phyloP scores from a whole-genome alignment of 768 basidiomycete genomes.

The Termitomyces heimii region DNA sequence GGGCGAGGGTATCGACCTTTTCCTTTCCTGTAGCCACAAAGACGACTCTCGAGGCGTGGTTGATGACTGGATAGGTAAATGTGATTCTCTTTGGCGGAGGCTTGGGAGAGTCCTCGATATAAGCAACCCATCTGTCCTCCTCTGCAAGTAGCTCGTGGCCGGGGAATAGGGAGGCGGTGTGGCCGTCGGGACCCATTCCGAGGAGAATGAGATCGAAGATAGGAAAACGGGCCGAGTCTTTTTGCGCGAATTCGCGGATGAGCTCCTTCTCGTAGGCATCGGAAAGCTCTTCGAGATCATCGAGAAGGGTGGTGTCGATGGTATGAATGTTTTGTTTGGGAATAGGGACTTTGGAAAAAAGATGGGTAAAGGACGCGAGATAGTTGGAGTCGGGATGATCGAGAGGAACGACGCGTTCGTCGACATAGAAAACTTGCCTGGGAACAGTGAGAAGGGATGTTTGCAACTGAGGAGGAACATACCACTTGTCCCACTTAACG shows the following conservation, averaged over 20 bases:
- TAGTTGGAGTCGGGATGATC: conserved; percentile 94
- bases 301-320: conserved; percentile 61
- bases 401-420: conserved; percentile 93
- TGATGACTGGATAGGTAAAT: conserved; percentile 86
- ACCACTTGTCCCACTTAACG: conserved; percentile 96
- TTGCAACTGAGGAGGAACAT: conserved; percentile 16
- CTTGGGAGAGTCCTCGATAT: conserved; percentile 90
- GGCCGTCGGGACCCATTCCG: conserved; percentile 97
- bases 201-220: conserved; percentile 96
- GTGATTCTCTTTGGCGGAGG: conserved; percentile 89
- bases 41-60: conserved; percentile 80
- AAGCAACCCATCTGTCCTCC: conserved; percentile 91
- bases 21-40: conserved; percentile 84
- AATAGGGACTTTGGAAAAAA: conserved; percentile 83
- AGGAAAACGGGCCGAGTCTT: conserved; percentile 93
- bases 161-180: conserved; percentile 97
- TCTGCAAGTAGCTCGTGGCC: conserved; percentile 83
- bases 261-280: conserved; percentile 81
- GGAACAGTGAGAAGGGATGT: background rate
- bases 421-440: conserved; percentile 97
- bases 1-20: conserved; percentile 71
- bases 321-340: conserved; percentile 74
- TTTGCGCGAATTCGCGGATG: conserved; percentile 86
- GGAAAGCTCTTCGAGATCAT: conserved; percentile 74
- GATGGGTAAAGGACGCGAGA: conserved; percentile 57